A percentile compares a stretch with the other conserved stretches of the same genome.
phyloP scores from a whole-genome alignment of 73 alveolate genomes.

The Uronychia setigera region DNA sequence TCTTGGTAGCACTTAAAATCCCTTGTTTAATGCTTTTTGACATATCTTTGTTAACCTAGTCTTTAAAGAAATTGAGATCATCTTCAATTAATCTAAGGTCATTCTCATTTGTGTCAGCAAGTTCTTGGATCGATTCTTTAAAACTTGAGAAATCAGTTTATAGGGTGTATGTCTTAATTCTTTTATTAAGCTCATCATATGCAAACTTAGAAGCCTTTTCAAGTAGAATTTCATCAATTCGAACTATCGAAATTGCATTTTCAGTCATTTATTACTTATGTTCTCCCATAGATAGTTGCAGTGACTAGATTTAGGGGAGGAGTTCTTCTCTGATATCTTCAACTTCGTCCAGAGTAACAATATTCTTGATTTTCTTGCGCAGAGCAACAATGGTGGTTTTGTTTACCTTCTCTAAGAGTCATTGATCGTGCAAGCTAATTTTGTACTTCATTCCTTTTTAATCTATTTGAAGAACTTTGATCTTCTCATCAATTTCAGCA shows the following conservation, averaged over 20 bases:
- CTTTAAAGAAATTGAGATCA: neutral
- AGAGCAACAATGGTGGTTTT: neutral
- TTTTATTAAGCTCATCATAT: neutral
- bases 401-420: neutral
- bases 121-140: neutral
- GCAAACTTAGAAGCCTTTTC: neutral
- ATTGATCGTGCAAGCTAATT: neutral
- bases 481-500: neutral
- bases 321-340: neutral
- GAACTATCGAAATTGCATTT: neutral
- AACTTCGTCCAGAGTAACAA: neutral
- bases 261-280: neutral
- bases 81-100: neutral
- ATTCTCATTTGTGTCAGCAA: neutral
- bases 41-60: neutral
- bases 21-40: neutral
- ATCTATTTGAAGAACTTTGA: neutral
- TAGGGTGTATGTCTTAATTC: neutral
- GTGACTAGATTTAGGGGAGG: neutral
- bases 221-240: neutral
- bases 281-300: neutral
- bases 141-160: neutral
- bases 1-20: neutral
- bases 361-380: neutral
- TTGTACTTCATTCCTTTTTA: neutral